Evolutionary conservation across 2,329 filamentous ascomycete species (phyloP).

Genomic region (Chrysosporium queenslandicum): DNA sequence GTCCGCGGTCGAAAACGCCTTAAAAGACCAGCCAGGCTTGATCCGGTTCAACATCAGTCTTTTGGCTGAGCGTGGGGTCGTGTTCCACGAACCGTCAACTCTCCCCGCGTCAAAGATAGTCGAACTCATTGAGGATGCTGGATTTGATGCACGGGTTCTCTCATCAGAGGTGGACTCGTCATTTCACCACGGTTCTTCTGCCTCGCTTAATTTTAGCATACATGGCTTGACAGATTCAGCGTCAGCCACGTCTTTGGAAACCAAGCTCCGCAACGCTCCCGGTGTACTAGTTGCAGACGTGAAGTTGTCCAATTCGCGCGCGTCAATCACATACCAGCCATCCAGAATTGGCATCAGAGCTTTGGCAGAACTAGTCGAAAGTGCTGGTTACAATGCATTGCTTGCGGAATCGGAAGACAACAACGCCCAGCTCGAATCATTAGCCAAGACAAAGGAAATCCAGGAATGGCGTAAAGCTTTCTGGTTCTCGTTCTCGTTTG

Average conservation of each 20-base stretch:
- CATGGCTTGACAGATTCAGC: constrained; percentile 67
- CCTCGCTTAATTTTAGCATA: constrained; percentile 67
- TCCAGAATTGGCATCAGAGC: constrained; percentile 64
- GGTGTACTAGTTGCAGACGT: constrained; percentile 68
- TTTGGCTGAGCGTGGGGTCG: constrained; percentile 80
- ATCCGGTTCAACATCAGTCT: constrained; percentile 90
- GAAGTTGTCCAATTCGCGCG: constrained; percentile 61
- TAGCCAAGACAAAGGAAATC: constrained; percentile 94
- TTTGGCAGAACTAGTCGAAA: constrained; percentile 73
- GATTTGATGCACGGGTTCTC: constrained; percentile 76
- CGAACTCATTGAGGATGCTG: constrained; percentile 77
- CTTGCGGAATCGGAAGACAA: constrained; percentile 89
- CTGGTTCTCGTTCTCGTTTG: constrained; percentile 65
- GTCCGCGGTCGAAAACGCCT: constrained; percentile 75
- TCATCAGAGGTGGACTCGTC: constrained; percentile 57
- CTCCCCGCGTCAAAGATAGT: constrained; percentile 64
- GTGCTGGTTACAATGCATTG: constrained; percentile 76
- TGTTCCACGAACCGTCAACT: constrained; percentile 67
- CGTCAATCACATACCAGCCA: constrained; percentile 64
- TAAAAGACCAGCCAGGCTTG: constrained; percentile 65
- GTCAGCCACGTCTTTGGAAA: constrained; percentile 62
- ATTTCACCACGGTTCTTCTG: constrained; percentile 46
- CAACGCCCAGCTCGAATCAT: constrained; percentile 87
- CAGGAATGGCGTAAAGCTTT: constrained; percentile 84
- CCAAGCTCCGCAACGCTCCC: constrained; percentile 51